A percentile compares a stretch with the other conserved stretches of the same genome.
These are phyloP conservation scores for Penicillium desertorum DNA, from an alignment of 495 filamentous ascomycete genomes.

Conservation along the genomic window DNA sequence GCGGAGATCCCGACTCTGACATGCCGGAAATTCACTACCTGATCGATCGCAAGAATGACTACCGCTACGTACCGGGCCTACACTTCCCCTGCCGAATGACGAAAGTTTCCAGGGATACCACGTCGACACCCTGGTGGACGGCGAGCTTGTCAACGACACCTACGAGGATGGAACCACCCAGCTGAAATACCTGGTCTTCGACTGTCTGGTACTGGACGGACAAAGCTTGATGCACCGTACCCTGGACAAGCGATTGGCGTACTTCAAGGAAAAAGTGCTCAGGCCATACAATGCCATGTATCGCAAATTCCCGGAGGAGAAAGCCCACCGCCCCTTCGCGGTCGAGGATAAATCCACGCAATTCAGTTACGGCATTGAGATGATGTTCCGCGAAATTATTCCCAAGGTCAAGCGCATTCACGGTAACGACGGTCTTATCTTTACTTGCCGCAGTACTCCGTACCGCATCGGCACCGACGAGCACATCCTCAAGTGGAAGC, in stretches of 20 bases:
- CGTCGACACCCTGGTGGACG: slow-evolving; percentile 80
- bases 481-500: slow-evolving; percentile 97
- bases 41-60: slow-evolving; percentile 97
- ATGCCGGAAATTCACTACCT: slow-evolving; percentile 67
- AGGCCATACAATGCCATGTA: slow-evolving; percentile 76
- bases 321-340: slow-evolving; percentile 68
- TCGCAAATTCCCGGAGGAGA: slow-evolving; percentile 66
- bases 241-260: slow-evolving; percentile 84
- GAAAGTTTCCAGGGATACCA: slow-evolving; percentile 64
- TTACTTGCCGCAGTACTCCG: slow-evolving; percentile 81
- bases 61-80: slow-evolving; percentile 74
- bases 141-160: slow-evolving; percentile 84
- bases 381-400: slow-evolving; percentile 85
- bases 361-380: slow-evolving; percentile 80
- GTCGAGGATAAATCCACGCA: slow-evolving; percentile 85
- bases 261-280: slow-evolving; percentile 76
- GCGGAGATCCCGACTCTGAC: slow-evolving; percentile 47
- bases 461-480: slow-evolving; percentile 89
- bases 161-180: slow-evolving; percentile 59
- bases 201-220: slow-evolving; percentile 81
- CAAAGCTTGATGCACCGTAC: slow-evolving; percentile 71
- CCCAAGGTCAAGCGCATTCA: slow-evolving; percentile 71
- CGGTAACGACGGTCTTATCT: slow-evolving; percentile 94
- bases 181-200: slow-evolving; percentile 86
- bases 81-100: slow-evolving; percentile 71